phyloP scores from a whole-genome alignment of 345 rosid species.

The Dipteronia dyeriana region DNA sequence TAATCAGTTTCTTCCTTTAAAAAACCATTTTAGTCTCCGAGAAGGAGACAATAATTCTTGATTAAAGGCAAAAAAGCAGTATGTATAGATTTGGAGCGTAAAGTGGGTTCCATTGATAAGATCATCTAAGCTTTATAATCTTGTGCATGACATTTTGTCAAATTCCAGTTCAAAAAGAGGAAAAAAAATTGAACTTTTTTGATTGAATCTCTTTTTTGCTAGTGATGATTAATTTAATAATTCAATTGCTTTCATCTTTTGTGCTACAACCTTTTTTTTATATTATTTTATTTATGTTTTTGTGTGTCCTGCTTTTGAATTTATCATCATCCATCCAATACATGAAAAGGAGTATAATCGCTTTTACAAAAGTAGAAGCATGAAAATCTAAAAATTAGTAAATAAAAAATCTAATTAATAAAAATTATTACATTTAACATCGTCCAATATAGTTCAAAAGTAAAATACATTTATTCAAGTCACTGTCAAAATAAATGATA shows the following conservation, averaged over 20 bases:
- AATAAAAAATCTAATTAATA: background rate
- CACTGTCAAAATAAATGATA: too few relatives aligned
- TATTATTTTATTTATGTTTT: too few relatives aligned
- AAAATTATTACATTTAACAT: too few relatives aligned
- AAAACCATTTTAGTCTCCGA: too few relatives aligned
- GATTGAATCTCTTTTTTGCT: background rate
- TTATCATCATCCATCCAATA: background rate
- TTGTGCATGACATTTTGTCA: background rate
- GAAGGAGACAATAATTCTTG: too few relatives aligned
- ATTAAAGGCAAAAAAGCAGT: background rate
- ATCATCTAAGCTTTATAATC: background rate
- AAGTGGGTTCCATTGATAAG: background rate
- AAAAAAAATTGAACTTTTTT: background rate
- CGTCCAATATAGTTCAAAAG: too few relatives aligned
- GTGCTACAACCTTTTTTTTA: background rate
- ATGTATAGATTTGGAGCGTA: background rate
- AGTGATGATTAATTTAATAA: background rate
- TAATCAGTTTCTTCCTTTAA: too few relatives aligned
- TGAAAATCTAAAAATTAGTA: background rate
- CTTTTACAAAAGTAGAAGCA: background rate
- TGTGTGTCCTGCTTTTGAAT: background rate
- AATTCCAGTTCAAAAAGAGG: background rate
- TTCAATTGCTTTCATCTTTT: too few relatives aligned
- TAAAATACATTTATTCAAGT: too few relatives aligned
- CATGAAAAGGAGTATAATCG: background rate